Evolutionary conservation across 2,329 filamentous ascomycete genomes (phyloP).

Genomic region (Stylonectria norvegica): DNA sequence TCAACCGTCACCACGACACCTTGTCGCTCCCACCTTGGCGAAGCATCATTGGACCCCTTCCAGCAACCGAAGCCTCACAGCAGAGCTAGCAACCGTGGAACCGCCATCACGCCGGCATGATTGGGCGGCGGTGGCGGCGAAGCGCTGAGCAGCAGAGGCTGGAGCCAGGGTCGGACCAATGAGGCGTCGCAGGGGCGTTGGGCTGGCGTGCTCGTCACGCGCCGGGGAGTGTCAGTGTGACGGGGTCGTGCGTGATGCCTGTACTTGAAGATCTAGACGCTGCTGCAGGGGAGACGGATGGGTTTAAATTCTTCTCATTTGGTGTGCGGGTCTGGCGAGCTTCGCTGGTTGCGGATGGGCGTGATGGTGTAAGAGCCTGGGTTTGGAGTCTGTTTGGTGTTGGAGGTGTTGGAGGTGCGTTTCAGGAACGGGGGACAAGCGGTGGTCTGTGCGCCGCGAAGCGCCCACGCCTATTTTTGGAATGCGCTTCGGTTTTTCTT

Average conservation of each 20-base stretch:
- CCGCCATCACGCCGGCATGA: constrained; percentile 18
- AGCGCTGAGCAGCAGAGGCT: constrained; percentile 27
- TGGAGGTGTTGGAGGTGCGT: constrained; percentile 17
- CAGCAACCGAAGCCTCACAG: constrained; percentile 17
- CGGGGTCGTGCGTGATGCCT: no score
- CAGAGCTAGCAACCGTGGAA: constrained; percentile 13
- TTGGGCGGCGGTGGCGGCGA: constrained; percentile 26
- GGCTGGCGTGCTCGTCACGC: constrained; percentile 21
- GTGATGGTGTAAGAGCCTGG: not conserved
- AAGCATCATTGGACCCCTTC: constrained; percentile 20
- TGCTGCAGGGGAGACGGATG: constrained; percentile 19
- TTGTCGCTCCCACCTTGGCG: not conserved
- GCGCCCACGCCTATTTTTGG: not conserved
- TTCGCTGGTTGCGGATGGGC: not conserved
- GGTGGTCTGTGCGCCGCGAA: constrained; percentile 5
- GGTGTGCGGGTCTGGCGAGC: not conserved
- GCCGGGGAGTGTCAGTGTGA: constrained; percentile 10
- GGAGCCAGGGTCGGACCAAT: constrained; percentile 27
- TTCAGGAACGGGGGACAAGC: constrained; percentile 13
- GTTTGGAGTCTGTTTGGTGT: not conserved
- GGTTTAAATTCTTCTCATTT: not conserved
- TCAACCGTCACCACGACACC: constrained; percentile 11
- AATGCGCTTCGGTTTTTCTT: not conserved
- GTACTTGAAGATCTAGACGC: no score
- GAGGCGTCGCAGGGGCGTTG: constrained; percentile 7